Conservation (phyloP, 805 yeast genomes). For the Kluyveromyces lactis region DNA sequence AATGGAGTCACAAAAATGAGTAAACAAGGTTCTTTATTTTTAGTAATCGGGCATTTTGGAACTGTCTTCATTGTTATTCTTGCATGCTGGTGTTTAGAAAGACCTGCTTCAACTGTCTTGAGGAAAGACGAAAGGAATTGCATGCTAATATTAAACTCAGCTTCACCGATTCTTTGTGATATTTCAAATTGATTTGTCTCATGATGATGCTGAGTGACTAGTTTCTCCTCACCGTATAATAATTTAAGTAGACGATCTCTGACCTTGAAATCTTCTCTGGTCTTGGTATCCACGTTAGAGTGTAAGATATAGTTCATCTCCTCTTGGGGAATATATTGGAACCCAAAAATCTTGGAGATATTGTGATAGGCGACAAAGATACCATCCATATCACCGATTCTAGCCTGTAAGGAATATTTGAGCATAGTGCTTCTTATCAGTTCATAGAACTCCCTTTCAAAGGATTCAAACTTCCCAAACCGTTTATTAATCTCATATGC, state of each 20-base stretch:
- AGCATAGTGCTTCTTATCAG: constrained; percentile 66
- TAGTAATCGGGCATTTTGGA: constrained; percentile 1
- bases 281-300: constrained; percentile 30
- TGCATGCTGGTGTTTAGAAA: constrained; percentile 27
- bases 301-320: constrained; percentile 64
- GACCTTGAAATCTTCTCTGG: constrained; percentile 10
- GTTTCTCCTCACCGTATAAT: constrained; percentile 17
- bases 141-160: constrained; percentile 58
- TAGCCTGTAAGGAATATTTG: constrained; percentile 83
- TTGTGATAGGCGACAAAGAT: constrained; percentile 89
- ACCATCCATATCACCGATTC: constrained; percentile 96
- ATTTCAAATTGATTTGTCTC: constrained; percentile 15
- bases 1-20: constrained; percentile 30
- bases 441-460: constrained; percentile 71
- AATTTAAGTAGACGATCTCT: constrained; percentile 11
- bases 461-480: constrained; percentile 68
- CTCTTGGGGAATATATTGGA: constrained; percentile 71
- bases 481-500: constrained; percentile 58
- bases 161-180: constrained; percentile 43
- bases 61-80: constrained; percentile 27
- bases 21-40: constrained; percentile 17
- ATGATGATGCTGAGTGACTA: constrained; percentile 14
- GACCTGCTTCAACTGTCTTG: constrained; percentile 26
- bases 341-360: constrained; percentile 72
- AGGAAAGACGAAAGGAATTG: constrained; percentile 42